Evolutionary conservation across 176 grass and related monocot species (phyloP).

Genomic region (Cenchrus purpureus): DNA sequence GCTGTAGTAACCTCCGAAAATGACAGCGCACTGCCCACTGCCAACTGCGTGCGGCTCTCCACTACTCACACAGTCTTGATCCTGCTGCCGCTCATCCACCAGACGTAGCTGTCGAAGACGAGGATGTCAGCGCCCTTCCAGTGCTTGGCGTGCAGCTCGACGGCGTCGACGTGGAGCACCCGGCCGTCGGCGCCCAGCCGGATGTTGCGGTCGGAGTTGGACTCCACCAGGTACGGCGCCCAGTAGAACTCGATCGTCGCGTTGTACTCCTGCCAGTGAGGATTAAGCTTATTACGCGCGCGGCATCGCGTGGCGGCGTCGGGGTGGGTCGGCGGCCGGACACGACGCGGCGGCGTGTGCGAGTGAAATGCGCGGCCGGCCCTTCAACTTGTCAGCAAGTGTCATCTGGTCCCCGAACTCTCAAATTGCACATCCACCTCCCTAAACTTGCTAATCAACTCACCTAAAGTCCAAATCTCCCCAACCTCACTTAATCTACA

Average conservation of each 20-base stretch:
- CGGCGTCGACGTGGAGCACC: slow-evolving; percentile 67
- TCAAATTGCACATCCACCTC: too few relatives aligned
- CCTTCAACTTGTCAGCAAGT: too few relatives aligned
- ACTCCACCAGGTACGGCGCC: slow-evolving; percentile 67
- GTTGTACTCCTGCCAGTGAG: slow-evolving; percentile 36
- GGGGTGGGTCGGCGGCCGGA: too few relatives aligned
- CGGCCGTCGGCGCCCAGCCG: slow-evolving; percentile 42
- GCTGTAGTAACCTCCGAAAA: too few relatives aligned
- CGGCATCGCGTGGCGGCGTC: too few relatives aligned
- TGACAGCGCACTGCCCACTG: too few relatives aligned
- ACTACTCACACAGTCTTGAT: slow-evolving; percentile 79
- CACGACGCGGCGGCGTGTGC: neutral
- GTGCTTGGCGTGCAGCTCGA: slow-evolving; percentile 47
- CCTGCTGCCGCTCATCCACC: slow-evolving; percentile 74
- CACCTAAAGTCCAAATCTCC: too few relatives aligned
- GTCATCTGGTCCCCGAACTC: too few relatives aligned
- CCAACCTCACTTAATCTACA: too few relatives aligned
- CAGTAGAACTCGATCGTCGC: slow-evolving; percentile 75
- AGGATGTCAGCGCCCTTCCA: slow-evolving; percentile 71
- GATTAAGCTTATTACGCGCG: neutral
- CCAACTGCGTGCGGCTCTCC: neutral
- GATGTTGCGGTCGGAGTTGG: slow-evolving; percentile 61
- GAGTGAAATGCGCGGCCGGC: too few relatives aligned
- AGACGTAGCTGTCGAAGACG: slow-evolving; percentile 77
- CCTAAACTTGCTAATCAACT: too few relatives aligned